A percentile compares a stretch with the other conserved stretches of the same genome.
Conservation (phyloP, 139 green algal genomes). For the Desmodesmus armatus region DNA sequence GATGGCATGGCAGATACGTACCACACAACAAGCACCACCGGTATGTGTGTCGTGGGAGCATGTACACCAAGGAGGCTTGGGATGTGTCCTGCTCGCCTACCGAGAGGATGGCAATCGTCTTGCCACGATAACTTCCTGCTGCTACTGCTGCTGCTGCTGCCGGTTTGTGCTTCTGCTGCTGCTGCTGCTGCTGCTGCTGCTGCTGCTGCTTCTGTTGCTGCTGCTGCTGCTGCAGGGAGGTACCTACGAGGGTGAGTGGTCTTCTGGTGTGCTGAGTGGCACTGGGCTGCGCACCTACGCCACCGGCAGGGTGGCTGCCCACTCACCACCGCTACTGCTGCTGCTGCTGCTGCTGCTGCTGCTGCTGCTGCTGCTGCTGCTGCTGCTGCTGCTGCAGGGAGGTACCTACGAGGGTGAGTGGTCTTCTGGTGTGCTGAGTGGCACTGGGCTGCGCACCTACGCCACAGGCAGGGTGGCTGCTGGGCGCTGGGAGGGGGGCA, state of each 20-base stretch:
- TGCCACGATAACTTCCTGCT: too few relatives aligned
- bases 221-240: constrained; percentile 64
- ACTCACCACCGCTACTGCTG: too few relatives aligned
- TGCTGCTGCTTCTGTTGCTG: not conserved
- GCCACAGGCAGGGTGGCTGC: constrained; percentile 72
- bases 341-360: not conserved
- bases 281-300: constrained; percentile 78
- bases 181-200: not conserved
- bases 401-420: constrained; percentile 90
- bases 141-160: not conserved
- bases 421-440: constrained; percentile 68
- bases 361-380: not conserved
- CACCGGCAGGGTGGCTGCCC: constrained; percentile 72
- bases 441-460: constrained; percentile 79
- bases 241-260: constrained; percentile 89
- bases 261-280: constrained; percentile 69
- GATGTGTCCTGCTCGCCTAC: too few relatives aligned
- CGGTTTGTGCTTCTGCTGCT: not conserved
- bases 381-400: constrained; percentile 60
- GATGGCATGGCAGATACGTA: too few relatives aligned
- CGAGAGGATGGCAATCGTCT: too few relatives aligned
- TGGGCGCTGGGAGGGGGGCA: constrained; percentile 73
- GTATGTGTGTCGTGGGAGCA: too few relatives aligned
- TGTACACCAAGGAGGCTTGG: too few relatives aligned
- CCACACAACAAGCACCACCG: too few relatives aligned